Evolutionary conservation across 1,284 basidiomycete species (phyloP).

Genomic region (Naganishia sp.): DNA sequence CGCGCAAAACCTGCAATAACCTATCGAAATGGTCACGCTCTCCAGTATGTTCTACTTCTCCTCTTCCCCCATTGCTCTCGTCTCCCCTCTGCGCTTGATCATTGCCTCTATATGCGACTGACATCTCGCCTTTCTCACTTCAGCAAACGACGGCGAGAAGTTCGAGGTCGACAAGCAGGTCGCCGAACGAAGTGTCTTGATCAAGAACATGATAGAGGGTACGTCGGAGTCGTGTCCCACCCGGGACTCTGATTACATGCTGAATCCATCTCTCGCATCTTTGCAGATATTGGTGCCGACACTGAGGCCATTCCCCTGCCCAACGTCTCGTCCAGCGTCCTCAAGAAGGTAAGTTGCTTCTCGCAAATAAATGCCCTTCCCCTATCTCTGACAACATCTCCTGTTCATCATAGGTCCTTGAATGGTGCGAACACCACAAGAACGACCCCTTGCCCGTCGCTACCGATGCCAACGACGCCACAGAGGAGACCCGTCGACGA

Average conservation of each 20-base stretch:
- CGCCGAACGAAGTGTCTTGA: conserved; percentile 90
- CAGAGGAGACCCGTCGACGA: conserved; percentile 94
- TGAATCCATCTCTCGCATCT: not conserved
- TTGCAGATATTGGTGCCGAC: conserved; percentile 85
- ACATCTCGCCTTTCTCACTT: conserved; percentile 37
- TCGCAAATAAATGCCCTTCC: not conserved
- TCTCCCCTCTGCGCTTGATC: not conserved
- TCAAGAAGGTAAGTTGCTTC: conserved; percentile 76
- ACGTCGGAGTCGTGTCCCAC: conserved; percentile 37
- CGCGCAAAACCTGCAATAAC: not conserved
- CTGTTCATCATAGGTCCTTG: conserved; percentile 70
- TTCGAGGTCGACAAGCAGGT: conserved; percentile 94
- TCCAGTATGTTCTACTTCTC: conserved; percentile 27
- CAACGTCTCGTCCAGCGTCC: conserved; percentile 92
- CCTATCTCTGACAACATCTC: not conserved
- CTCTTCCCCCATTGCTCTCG: not conserved
- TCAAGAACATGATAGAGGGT: conserved; percentile 99
- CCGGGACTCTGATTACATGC: not conserved
- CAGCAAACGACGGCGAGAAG: conserved; percentile 87
- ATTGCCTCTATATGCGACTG: conserved; percentile 6
- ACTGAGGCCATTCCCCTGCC: conserved; percentile 89
- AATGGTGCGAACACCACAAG: conserved; percentile 99
- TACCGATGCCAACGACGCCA: conserved; percentile 66
- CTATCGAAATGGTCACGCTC: conserved; percentile 32
- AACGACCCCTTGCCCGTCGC: conserved; percentile 89